Conservation (phyloP, 2,329 filamentous ascomycete genomes). For the Penicillium sp. region DNA sequence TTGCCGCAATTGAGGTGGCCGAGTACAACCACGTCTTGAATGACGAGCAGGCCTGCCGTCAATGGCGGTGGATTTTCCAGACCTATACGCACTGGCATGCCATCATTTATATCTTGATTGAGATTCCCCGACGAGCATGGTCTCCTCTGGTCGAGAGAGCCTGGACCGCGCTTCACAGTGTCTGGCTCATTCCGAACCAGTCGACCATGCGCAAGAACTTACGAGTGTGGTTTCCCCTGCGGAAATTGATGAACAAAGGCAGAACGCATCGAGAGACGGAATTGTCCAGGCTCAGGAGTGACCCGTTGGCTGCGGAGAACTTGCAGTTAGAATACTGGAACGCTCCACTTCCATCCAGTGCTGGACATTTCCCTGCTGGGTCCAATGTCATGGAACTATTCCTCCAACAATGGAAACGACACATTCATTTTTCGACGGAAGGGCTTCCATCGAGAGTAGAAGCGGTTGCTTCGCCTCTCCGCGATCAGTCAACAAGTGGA, state of each 20-base stretch:
- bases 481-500: not conserved
- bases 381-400: slow-evolving; percentile 22
- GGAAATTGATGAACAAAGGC: slow-evolving; percentile 33
- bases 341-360: slow-evolving; percentile 28
- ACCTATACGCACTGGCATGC: slow-evolving; percentile 63
- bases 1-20: slow-evolving; percentile 43
- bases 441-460: not conserved
- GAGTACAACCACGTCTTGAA: slow-evolving; percentile 58
- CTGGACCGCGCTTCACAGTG: slow-evolving; percentile 50
- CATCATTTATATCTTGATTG: slow-evolving; percentile 58
- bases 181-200: slow-evolving; percentile 43
- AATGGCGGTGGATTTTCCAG: slow-evolving; percentile 62
- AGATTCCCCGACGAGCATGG: slow-evolving; percentile 51
- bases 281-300: slow-evolving; percentile 28
- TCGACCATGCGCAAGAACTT: slow-evolving; percentile 29
- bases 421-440: slow-evolving; percentile 16
- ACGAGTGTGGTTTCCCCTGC: slow-evolving; percentile 39
- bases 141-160: slow-evolving; percentile 50
- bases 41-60: slow-evolving; percentile 49
- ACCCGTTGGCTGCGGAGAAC: slow-evolving; percentile 26
- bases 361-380: slow-evolving; percentile 24
- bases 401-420: slow-evolving; percentile 33
- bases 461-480: not conserved
- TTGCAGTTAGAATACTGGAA: slow-evolving; percentile 10
- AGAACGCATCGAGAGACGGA: slow-evolving; percentile 36